These are phyloP conservation scores for Aquilaria sinensis DNA, from an alignment of 345 rosid genomes.

Conservation along the genomic window DNA sequence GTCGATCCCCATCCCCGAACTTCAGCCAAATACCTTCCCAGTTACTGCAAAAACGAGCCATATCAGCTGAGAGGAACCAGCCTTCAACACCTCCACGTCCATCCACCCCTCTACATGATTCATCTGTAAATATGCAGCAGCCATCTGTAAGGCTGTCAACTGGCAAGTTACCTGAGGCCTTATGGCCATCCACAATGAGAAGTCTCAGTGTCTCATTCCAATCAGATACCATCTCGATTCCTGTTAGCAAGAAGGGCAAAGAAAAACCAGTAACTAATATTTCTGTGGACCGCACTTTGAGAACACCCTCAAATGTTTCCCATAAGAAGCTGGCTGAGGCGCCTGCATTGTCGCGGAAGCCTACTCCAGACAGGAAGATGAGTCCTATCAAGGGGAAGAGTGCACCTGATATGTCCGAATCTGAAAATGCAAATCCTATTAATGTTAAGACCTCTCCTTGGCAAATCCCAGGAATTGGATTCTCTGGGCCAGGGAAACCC, in stretches of 20 bases:
- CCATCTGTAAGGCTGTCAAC: conserved; percentile 48
- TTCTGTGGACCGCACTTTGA: conserved; percentile 55
- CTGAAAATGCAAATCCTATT: conserved; percentile 79
- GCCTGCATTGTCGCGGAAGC: conserved; percentile 46
- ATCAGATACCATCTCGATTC: conserved; percentile 71
- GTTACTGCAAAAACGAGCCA: conserved; percentile 52
- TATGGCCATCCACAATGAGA: conserved; percentile 98
- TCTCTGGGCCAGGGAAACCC: conserved; percentile 39
- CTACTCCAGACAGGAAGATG: conserved; percentile 64
- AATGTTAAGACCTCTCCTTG: conserved; percentile 37
- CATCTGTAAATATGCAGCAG: conserved; percentile 36
- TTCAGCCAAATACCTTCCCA: conserved; percentile 40
- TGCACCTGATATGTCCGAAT: conserved; percentile 40
- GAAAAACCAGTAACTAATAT: conserved; percentile 45
- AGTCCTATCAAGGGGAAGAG: conserved; percentile 76
- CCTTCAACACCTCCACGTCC: conserved; percentile 66
- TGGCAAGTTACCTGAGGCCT: conserved; percentile 62
- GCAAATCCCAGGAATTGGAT: conserved; percentile 31
- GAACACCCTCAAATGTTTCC: conserved; percentile 71
- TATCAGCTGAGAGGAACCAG: conserved; percentile 76
- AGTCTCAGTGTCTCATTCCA: conserved; percentile 90
- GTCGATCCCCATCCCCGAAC: conserved; percentile 67
- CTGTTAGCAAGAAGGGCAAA: conserved; percentile 56
- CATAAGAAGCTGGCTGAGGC: conserved; percentile 49
- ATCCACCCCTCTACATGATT: conserved; percentile 64